phyloP scores from a whole-genome alignment of 1,139 yeast species.

The Blastobotrys capitulatus region DNA sequence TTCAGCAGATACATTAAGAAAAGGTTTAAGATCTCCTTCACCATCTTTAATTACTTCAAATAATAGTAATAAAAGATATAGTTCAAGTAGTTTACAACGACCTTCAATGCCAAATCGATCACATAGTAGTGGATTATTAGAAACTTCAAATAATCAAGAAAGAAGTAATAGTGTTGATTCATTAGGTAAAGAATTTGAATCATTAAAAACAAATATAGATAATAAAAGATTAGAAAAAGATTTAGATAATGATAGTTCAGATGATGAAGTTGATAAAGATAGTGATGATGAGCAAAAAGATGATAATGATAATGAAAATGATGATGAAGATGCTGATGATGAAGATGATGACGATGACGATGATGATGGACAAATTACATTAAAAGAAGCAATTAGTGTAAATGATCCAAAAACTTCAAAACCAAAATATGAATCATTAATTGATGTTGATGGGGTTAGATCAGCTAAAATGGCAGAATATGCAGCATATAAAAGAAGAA shows the following conservation, averaged over 20 bases:
- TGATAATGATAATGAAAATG: conserved; percentile 7
- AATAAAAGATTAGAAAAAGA: conserved; percentile 16
- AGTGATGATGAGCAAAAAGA: conserved; percentile 16
- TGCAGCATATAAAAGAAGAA: conserved; percentile 40
- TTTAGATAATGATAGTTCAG: conserved; percentile 17
- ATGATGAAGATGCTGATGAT: conserved; percentile 2
- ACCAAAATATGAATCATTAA: conserved; percentile 30
- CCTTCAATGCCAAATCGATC: background rate
- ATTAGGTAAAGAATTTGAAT: background rate
- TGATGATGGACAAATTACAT: background rate
- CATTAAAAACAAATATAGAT: background rate
- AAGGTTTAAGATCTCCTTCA: conserved; percentile 3
- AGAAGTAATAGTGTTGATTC: conserved; percentile 1
- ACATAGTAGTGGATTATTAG: background rate
- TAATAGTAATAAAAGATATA: background rate
- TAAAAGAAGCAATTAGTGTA: background rate
- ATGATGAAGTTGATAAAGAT: conserved; percentile 15
- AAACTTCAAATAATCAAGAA: background rate
- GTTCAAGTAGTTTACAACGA: background rate
- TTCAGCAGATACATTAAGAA: conserved; percentile 10
- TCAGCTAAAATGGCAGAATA: conserved; percentile 36
- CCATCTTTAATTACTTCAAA: background rate
- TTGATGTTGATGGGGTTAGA: conserved; percentile 34
- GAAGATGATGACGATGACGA: conserved; percentile 10
- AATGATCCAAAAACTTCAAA: conserved; percentile 1